A percentile compares a stretch with the other conserved stretches of the same genome.
Conservation (phyloP, 257 asterid species). For the Vinca minor region DNA sequence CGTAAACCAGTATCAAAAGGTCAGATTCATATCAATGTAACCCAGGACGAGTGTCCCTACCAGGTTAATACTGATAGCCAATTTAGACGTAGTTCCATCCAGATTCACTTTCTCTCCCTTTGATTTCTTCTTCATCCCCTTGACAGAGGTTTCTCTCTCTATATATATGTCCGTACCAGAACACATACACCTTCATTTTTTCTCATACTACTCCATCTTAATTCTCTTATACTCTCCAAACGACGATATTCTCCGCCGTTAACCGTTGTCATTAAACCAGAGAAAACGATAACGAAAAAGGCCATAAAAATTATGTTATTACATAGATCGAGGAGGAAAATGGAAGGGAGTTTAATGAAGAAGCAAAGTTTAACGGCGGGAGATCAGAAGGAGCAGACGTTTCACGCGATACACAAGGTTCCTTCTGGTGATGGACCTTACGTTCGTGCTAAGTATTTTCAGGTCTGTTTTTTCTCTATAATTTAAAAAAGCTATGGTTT, state of each 20-base stretch:
- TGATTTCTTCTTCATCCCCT: too few relatives aligned
- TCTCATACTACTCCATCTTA: too few relatives aligned
- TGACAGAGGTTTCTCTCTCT: too few relatives aligned
- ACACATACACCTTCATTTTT: too few relatives aligned
- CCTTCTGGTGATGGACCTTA: constrained; percentile 95
- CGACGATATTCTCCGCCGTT: too few relatives aligned
- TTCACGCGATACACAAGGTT: constrained; percentile 61
- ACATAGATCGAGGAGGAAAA: neutral
- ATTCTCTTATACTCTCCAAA: too few relatives aligned
- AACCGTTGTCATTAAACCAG: too few relatives aligned
- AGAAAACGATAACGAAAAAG: too few relatives aligned
- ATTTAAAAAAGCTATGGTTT: too few relatives aligned
- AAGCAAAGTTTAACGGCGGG: constrained; percentile 18
- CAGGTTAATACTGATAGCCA: neutral
- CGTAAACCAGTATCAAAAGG: neutral
- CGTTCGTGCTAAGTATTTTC: constrained; percentile 79
- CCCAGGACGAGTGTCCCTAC: neutral
- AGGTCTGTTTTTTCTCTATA: constrained; percentile 51
- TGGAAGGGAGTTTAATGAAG: too few relatives aligned
- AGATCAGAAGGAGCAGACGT: constrained; percentile 24
- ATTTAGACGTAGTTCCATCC: neutral
- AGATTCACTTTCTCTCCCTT: neutral
- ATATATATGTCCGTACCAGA: neutral
- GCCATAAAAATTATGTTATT: neutral
- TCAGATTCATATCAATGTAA: too few relatives aligned